Evolutionary conservation across 768 basidiomycete species (phyloP), one percentile per base, ranked within the genome.

Genomic region (Tephrocybe rancida): DNA sequence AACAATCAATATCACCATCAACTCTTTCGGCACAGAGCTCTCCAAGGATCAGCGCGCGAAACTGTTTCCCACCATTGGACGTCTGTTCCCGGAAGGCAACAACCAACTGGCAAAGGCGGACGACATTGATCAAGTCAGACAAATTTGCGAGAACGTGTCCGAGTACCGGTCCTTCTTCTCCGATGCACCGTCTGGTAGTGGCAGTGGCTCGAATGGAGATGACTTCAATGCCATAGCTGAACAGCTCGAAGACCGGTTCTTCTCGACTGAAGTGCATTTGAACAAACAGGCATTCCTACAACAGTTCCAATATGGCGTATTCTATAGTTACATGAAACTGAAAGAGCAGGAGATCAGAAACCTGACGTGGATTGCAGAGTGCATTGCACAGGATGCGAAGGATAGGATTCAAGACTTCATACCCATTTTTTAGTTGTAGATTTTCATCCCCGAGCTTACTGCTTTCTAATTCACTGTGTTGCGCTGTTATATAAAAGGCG

Each of bases 1-100:
- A 47, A 89, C 95, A 1, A 88, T 98, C 69, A 99, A 98, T 77
- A 98, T 99, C 72, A 97, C 97, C 29, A 92, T 99, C 78, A 99
- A 99, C 79, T 98, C 97, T 11, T 96, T 98, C 74, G 89, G 88
- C 55, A 98, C 97, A 3, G 93, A 94, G 63, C 82, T 99, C 54
- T 80, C 88, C 35, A 99, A 99, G 71, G 97, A 99, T 66, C 88
- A 92, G 61, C 90, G 97, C 30, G 93, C 95, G 13, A 87, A 87
- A 64, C 84, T 99, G 34, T 98, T 96, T 81, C 97, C 97, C 5
- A 80, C 88, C 14, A 91, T 98, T 55, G 97, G 97, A 16, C 84
- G 90, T 50, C 81, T 99, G 45, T 98, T 87, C 78, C 97, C 96
- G 1, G 94, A 89, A 63, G 97, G 97, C 46, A 98, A 98, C 73